Evolutionary conservation across 495 filamentous ascomycete genomes (phyloP), one percentile per base, ranked within the genome.

Genomic region (Annulohypoxylon bovei): DNA sequence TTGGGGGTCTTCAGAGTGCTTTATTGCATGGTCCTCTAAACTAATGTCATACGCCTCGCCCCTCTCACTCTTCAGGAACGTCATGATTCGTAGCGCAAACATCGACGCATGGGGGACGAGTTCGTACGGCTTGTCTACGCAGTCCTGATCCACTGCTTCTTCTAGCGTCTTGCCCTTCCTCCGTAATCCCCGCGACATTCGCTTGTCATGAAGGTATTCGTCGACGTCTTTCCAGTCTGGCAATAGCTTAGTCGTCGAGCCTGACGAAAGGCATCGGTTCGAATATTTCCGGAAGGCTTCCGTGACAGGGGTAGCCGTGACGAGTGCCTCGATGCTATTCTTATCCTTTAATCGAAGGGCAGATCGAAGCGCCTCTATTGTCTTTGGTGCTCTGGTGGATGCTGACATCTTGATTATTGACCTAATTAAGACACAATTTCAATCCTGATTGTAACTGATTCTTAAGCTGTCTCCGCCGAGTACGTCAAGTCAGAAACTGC

Each of bases 211-310:
- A 8, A 71, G 3, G 56, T 71, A 71, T 37, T 54, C 52, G 46
- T 67, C 33, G 20, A 68, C 54, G 1, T 61, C 27, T 22, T 65
- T 64, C 64, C 64, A 59, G 46, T 64, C 30, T 7, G 60, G 54
- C 28, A 70, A 37, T 18, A 11, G 4, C 8, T 47, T 12, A 11
- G 4, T 57, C 14, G 32, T 35, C 0, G 55, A 67, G 23, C 32
- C 30, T 12, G 59, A 37, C 4, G 59, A 44, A 6, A 72, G 59
- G 18, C 69, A 72, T 28, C 63, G 46, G 46, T 72, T 67, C 40
- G 47, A 27, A 33, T 67, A 72, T 47, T 33, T 44, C 7, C 69
- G 69, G 8, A 55, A 63, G 8, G 64, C 53, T 50, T 67, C 63
- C 37, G 39, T 67, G 44, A 72, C 47, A 1, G 44, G 9, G 1